A percentile compares a stretch with the other conserved stretches of the same genome.
These are phyloP conservation scores for Solanum chiquidenum DNA, from an alignment of 257 asterid species.

Conservation along the genomic window DNA sequence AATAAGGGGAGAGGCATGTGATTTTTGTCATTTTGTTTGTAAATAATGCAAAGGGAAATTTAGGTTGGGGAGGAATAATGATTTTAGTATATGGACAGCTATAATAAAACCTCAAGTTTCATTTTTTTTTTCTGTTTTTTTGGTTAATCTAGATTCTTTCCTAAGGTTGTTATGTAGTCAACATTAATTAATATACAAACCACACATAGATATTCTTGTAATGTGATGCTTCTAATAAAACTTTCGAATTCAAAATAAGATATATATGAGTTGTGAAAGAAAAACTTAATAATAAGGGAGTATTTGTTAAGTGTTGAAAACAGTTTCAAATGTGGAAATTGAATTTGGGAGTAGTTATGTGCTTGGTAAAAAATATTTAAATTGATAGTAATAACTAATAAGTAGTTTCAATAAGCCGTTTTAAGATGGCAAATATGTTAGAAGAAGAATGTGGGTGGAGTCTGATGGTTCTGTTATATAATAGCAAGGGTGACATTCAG, in stretches of 20 bases:
- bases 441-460: too few species aligned
- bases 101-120: background rate
- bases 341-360: too few species aligned
- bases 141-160: background rate
- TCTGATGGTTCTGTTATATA: too few species aligned
- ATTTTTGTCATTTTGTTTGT: background rate
- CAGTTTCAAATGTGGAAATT: too few species aligned
- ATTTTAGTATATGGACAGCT: background rate
- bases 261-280: background rate
- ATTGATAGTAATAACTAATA: too few species aligned
- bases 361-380: too few species aligned
- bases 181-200: background rate
- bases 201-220: background rate
- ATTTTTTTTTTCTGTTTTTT: background rate
- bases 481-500: too few species aligned
- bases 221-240: background rate
- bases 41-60: background rate
- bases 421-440: too few species aligned
- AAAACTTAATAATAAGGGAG: background rate
- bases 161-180: background rate
- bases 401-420: too few species aligned
- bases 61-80: background rate
- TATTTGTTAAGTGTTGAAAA: background rate
- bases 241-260: background rate
- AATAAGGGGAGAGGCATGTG: background rate